Percentiles rank a stretch among this genome's conserved stretches.
phyloP scores from a whole-genome alignment of 805 yeast genomes.

The Nakazawaea siamensis region DNA sequence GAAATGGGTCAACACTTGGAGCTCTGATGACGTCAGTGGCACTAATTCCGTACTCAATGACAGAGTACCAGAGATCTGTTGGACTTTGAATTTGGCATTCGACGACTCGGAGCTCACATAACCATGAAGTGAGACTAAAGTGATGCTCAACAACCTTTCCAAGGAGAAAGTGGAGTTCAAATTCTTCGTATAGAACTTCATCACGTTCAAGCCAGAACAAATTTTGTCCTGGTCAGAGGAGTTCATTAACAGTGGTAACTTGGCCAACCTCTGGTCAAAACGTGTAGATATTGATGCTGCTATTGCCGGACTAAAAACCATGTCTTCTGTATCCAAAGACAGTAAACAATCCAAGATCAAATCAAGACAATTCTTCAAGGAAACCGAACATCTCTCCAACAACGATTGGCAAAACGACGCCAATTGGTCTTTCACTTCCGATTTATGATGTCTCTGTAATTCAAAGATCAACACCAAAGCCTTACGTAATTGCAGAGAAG shows the following conservation, averaged over 20 bases:
- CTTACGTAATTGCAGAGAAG: constrained; percentile 38
- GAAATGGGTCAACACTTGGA: constrained; percentile 16
- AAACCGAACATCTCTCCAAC: constrained; percentile 19
- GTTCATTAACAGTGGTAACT: constrained; percentile 9
- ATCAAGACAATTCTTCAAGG: constrained; percentile 28
- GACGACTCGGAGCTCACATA: too few species aligned
- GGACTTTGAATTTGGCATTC: too few species aligned
- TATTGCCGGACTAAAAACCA: too few species aligned
- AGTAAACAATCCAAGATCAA: constrained; percentile 25
- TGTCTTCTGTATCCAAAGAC: constrained; percentile 1
- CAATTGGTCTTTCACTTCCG: constrained; percentile 25
- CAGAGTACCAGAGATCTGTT: too few species aligned
- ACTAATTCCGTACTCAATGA: too few species aligned
- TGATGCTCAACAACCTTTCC: too few species aligned
- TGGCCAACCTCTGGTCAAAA: too few species aligned
- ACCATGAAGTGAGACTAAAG: too few species aligned
- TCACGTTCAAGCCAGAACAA: constrained; percentile 1
- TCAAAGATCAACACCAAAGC: constrained; percentile 30
- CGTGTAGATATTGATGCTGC: too few species aligned
- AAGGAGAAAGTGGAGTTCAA: too few species aligned
- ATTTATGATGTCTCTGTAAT: constrained; percentile 19
- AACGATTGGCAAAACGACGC: constrained; percentile 19
- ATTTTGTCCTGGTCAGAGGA: constrained; percentile 21
- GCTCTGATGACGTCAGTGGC: too few species aligned
- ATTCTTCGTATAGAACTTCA: constrained; percentile 1